Evolutionary conservation across 768 basidiomycete genomes (phyloP), one percentile per base, ranked within the genome.

Genomic region (Cystofilobasidium ferigula): DNA sequence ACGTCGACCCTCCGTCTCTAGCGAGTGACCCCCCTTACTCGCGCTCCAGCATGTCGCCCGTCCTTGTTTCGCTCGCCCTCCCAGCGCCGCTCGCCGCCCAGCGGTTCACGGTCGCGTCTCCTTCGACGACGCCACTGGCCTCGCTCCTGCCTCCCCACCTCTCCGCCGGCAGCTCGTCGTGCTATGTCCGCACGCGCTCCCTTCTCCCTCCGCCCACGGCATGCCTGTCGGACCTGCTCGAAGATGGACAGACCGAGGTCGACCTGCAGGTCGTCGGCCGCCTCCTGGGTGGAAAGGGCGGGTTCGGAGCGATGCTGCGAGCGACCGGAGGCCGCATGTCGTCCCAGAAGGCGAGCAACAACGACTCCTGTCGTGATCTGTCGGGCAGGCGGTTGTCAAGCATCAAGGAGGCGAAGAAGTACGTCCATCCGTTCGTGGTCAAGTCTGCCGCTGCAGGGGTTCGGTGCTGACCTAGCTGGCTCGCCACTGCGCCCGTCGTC

Each of bases 301-400:
- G 94, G 38, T 98, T 99, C 73, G 95, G 95, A 4, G 89, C 87
- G 22, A 92, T 97, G 79, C 80, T 99, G 70, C 83, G 95, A 75
- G 94, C 95, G 0, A 94, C 94, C 18, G 95, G 95, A 70, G 94
- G 95, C 16, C 83, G 94, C 36, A 99, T 99, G 95, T 89, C 87
- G 73, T 88, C 86, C 71, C 89, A 92, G 79, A 91, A 91, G 80
- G 75, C 90, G 28, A 92, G 81, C 76, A 93, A 92, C 76, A 92
- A 92, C 69, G 93, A 98, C 74, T 89, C 88, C 10, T 95, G 92
- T 75, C 79, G 95, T 57, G 95, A 98, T 73, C 80, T 99, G 42
- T 91, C 82, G 66, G 94, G 94, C 1, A 79, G 94, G 58, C 80
- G 92, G 69, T 79, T 99, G 32, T 89, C 88, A 72, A 95, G 94